phyloP scores from a whole-genome alignment of 169 alveolate species.

The Eimeria praecox region DNA sequence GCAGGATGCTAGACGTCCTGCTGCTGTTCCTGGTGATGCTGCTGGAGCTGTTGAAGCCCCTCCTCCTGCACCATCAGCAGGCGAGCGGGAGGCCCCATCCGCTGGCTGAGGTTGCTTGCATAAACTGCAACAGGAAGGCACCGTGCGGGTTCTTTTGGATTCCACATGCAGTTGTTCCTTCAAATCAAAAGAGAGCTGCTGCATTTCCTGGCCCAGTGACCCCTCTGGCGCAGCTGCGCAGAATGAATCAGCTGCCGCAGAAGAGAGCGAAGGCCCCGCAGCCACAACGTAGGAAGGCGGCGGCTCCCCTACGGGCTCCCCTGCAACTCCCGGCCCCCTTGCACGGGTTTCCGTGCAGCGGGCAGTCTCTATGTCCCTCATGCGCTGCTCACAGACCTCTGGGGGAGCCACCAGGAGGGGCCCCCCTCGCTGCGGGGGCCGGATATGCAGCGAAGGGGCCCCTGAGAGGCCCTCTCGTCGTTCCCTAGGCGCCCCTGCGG shows the following conservation, averaged over 20 bases:
- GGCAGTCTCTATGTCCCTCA: not conserved
- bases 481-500: not conserved
- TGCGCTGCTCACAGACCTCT: not conserved
- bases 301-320: slow-evolving; percentile 19
- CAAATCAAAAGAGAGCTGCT: slow-evolving; percentile 45
- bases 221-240: not conserved
- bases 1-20: not conserved
- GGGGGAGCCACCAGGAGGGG: not conserved
- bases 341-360: not conserved
- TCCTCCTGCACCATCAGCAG: not conserved
- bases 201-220: slow-evolving; percentile 12
- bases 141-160: slow-evolving; percentile 46
- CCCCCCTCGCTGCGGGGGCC: not conserved
- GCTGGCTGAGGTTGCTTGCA: slow-evolving; percentile 32
- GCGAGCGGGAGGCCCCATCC: not conserved
- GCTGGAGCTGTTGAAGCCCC: slow-evolving; percentile 5
- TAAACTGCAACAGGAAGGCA: slow-evolving; percentile 49
- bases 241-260: not conserved
- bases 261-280: not conserved
- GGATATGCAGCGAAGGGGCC: not conserved
- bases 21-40: not conserved
- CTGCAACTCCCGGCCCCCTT: not conserved
- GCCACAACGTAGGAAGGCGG: not conserved
- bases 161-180: slow-evolving; percentile 49
- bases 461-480: not conserved